phyloP scores from a whole-genome alignment of 768 basidiomycete genomes.

The Udeniomyces megalosporus region DNA sequence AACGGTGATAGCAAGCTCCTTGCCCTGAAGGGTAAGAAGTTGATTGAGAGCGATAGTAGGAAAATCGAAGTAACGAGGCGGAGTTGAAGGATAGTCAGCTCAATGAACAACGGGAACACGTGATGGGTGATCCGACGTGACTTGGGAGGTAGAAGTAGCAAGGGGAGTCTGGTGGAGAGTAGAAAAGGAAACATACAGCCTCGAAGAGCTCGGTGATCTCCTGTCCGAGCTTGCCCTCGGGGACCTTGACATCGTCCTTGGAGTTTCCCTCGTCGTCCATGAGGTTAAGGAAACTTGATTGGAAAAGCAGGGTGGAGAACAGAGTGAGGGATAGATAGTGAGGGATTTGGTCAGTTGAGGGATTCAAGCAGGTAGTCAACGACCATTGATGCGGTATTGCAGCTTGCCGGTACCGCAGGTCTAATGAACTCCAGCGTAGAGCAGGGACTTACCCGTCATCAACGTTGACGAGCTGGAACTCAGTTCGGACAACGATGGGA shows the following conservation, averaged over 20 bases:
- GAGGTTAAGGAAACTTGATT: constrained; percentile 90
- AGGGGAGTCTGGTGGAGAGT: no score
- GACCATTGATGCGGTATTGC: no score
- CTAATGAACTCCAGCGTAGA: no score
- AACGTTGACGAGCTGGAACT: constrained; percentile 85
- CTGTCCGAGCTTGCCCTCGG: constrained; percentile 64
- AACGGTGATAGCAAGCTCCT: constrained; percentile 6
- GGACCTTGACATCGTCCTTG: constrained; percentile 91
- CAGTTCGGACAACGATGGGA: constrained; percentile 55
- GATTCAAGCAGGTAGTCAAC: no score
- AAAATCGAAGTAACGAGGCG: not conserved
- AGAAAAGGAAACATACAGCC: constrained; percentile 34
- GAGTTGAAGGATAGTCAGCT: not conserved
- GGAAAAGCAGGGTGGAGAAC: not conserved
- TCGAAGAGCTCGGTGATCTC: constrained; percentile 58
- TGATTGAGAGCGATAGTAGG: not conserved
- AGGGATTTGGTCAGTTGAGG: not conserved
- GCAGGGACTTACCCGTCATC: constrained; percentile 44
- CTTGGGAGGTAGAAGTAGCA: not conserved
- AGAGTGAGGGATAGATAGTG: not conserved
- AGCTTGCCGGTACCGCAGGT: no score
- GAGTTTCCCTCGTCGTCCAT: constrained; percentile 60
- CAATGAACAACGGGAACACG: no score
- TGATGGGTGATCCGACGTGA: not conserved
- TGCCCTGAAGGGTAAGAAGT: not conserved